A percentile compares a stretch with the other conserved stretches of the same genome.
Conservation (phyloP, 768 basidiomycete genomes). For the Chiua virens region DNA sequence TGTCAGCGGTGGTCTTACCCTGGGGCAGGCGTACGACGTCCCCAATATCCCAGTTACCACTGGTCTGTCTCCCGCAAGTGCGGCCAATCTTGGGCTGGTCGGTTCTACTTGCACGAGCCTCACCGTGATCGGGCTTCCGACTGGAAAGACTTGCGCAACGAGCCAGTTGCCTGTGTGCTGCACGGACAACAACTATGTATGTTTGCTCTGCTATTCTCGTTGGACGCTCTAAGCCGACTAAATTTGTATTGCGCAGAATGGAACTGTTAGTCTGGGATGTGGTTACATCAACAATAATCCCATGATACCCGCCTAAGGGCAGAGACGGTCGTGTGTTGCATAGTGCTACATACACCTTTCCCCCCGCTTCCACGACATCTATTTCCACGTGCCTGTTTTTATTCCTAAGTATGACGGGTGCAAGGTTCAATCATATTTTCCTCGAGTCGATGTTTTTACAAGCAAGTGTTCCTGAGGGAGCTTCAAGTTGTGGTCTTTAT, state of each 20-base stretch:
- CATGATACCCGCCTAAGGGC: neutral
- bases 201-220: neutral
- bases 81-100: slow-evolving; percentile 15
- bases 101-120: slow-evolving; percentile 5
- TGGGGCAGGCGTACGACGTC: slow-evolving; percentile 6
- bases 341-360: neutral
- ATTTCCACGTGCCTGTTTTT: neutral
- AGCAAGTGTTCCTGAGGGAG: neutral
- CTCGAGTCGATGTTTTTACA: neutral
- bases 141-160: slow-evolving; percentile 8
- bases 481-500: too few relatives aligned
- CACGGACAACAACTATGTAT: slow-evolving; percentile 12
- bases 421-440: neutral
- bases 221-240: neutral
- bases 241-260: slow-evolving; percentile 1
- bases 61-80: slow-evolving; percentile 6
- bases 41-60: slow-evolving; percentile 1
- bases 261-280: slow-evolving; percentile 13
- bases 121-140: slow-evolving; percentile 9
- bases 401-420: neutral
- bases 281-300: slow-evolving; percentile 1
- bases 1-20: neutral
- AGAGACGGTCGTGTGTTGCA: neutral
- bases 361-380: neutral
- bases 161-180: slow-evolving; percentile 14